A percentile compares a stretch with the other conserved stretches of the same genome.
Evolutionary conservation across 2,329 filamentous ascomycete species (phyloP).

Genomic region (Capronia americana): DNA sequence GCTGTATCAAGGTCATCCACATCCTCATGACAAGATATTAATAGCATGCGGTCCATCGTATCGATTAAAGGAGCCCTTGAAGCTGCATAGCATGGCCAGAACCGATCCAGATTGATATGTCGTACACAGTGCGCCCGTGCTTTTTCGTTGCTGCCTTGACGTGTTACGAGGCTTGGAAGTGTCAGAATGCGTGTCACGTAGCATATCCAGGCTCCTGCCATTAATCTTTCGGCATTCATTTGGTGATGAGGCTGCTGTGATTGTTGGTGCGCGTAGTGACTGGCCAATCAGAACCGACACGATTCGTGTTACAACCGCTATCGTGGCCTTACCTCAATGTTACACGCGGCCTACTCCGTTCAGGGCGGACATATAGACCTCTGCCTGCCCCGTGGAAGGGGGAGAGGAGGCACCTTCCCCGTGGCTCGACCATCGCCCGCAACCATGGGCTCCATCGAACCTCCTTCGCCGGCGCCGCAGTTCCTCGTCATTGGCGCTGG

Average conservation of each 20-base stretch:
- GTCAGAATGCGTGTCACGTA: background rate
- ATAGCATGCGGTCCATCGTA: background rate
- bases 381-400: background rate
- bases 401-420: background rate
- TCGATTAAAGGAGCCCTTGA: too few relatives aligned
- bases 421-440: background rate
- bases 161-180: background rate
- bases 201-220: background rate
- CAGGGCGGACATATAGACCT: background rate
- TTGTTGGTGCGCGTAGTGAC: background rate
- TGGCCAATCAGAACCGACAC: background rate
- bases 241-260: background rate
- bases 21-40: background rate
- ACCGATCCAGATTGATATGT: background rate
- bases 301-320: background rate
- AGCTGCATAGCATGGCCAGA: too few relatives aligned
- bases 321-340: background rate
- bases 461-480: conserved; percentile 27
- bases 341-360: background rate
- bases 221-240: background rate
- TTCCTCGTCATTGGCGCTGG: conserved; percentile 84
- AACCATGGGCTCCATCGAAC: conserved; percentile 35
- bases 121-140: background rate
- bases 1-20: too few relatives aligned
- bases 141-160: background rate